Evolutionary conservation across 495 filamentous ascomycete genomes (phyloP), one percentile per base, ranked within the genome.

Genomic region (Tuber magnatum): DNA sequence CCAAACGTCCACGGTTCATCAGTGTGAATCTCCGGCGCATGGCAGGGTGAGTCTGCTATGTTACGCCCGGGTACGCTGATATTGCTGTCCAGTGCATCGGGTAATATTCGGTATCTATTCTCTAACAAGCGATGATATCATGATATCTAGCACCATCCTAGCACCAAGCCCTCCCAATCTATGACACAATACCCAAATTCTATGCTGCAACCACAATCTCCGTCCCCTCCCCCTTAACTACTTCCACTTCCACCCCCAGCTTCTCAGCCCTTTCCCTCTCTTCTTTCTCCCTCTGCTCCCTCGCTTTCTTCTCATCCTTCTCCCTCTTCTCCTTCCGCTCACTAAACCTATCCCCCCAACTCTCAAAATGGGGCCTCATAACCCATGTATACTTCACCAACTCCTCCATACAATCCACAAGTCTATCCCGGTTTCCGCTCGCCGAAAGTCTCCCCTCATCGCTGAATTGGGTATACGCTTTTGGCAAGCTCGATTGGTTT

Each of bases 351-450:
- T 92, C 91, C 38, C 83, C 87, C 84, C 92, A 91, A 39, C 91
- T 83, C 56, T 86, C 86, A 71, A 89, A 85, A 75, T 90, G 86
- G 42, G 87, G 87, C 73, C 89, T 83, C 87, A 92, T 90, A 16
- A 92, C 76, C 44, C 91, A 86, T 0, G 89, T 91, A 81, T 91
- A 92, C 80, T 92, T 92, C 6, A 92, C 90, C 84, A 93, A 87
- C 82, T 92, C 91, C 85, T 92, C 91, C 88, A 91, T 91, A 75
- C 90, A 92, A 85, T 93, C 91, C 28, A 92, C 91, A 73, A 92
- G 79, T 6, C 91, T 83, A 78, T 92, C 88, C 44, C 91, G 82
- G 78, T 91, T 92, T 0, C 86, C 85, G 83, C 90, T 89, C 8
- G 87, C 85, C 81, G 88, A 86, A 16, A 92, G 78, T 43, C 90